Percentiles rank a stretch among this genome's conserved stretches.
Evolutionary conservation across 2,329 filamentous ascomycete species (phyloP).

Genomic region (Botrytis galanthina): DNA sequence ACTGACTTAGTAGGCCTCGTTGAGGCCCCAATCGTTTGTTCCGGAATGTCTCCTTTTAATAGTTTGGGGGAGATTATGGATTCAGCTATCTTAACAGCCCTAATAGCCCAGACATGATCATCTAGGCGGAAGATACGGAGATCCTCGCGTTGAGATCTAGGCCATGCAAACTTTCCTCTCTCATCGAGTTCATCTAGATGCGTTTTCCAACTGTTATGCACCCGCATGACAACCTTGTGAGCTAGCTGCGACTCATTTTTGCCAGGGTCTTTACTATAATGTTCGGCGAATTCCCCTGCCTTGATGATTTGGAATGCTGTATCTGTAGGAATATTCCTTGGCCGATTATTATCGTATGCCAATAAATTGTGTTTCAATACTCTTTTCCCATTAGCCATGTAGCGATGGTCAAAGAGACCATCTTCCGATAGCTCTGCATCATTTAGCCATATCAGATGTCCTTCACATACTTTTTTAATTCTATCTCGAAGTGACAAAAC

Average conservation of each 20-base stretch:
- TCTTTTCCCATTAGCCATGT: not conserved
- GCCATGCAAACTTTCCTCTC: not conserved
- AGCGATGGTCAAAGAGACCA: rapidly evolving
- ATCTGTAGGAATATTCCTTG: not conserved
- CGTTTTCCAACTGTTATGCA: not conserved
- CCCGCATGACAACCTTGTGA: not conserved
- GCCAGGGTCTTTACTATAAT: not conserved
- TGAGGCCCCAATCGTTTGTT: rapidly evolving
- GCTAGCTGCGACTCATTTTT: not conserved
- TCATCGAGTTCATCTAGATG: not conserved
- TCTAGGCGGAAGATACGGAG: not conserved
- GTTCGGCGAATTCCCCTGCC: not conserved
- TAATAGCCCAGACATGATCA: not conserved
- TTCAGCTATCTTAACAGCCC: not conserved
- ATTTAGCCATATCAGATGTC: not conserved
- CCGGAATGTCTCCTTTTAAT: not conserved
- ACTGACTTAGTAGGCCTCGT: not conserved
- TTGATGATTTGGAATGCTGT: not conserved
- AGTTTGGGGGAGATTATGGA: rapidly evolving
- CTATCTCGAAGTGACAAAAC: not conserved
- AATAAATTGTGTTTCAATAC: no score
- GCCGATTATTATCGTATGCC: no score
- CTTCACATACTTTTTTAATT: not conserved
- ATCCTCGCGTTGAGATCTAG: not conserved
- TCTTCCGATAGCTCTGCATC: not conserved